Evolutionary conservation across 2,329 filamentous ascomycete species (phyloP), one percentile per base, ranked within the genome.

Genomic region (Colletotrichum viniferum): DNA sequence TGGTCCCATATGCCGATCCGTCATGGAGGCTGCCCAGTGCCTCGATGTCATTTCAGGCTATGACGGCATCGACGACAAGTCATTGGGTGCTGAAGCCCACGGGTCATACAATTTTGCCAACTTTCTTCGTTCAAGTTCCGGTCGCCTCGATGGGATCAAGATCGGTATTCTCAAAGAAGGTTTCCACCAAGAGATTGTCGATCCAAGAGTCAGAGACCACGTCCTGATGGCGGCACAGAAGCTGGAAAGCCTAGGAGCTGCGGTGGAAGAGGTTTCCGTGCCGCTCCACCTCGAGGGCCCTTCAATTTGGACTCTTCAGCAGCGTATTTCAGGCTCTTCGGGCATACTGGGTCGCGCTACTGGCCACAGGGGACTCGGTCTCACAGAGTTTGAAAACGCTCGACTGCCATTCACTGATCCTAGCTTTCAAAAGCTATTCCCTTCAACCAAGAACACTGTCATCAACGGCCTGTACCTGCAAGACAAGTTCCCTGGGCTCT

Each of bases 391-490:
- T 38, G 88, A 91, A 74, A 79, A 83, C 7, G 83, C 86, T 4
- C 83, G 89, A 24, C 84, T 88, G 6, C 86, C 86, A 0, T 87
- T 86, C 84, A 86, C 83, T 1, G 82, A 86, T 28, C 82, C 86
- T 8, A 87, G 85, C 67, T 92, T 90, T 79, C 84, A 89, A 52
- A 86, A 88, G 43, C 84, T 89, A 2, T 90, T 89, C 78, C 87
- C 84, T 16, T 87, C 87, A 0, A 90, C 89, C 0, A 90, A 90
- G 76, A 90, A 90, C 77, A 89, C 88, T 5, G 86, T 89, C 62
- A 85, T 90, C 63, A 89, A 90, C 64, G 89, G 88, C 1, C 78
- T 87, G 0, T 90, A 90, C 66, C 83, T 88, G 0, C 78, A 82
- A 43, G 80, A 86, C 12, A 79, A 81, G 4, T 88, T 89, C 72